Conservation (phyloP, 306 rosid species). For the Myrica gale region DNA sequence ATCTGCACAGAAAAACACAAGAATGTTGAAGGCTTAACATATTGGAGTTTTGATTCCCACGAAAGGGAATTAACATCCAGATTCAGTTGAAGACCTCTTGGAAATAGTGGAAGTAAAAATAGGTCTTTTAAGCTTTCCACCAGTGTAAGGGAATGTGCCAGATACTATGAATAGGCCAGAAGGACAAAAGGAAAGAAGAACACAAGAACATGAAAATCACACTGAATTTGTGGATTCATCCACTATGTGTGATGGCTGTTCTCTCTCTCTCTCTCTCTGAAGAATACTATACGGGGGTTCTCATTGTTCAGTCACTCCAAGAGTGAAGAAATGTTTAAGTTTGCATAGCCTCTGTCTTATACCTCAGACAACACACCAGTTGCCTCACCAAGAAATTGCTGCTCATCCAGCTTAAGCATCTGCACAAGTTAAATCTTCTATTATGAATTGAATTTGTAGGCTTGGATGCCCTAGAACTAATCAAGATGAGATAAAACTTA, state of each 20-base stretch:
- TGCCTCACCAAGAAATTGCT: constrained; percentile 93
- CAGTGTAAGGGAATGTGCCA: neutral
- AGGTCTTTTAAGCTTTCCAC: neutral
- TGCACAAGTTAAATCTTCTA: constrained; percentile 44
- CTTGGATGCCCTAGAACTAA: neutral
- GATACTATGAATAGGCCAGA: neutral
- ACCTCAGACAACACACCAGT: constrained; percentile 88
- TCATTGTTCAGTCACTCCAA: neutral
- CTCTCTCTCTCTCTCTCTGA: neutral
- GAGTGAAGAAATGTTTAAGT: neutral
- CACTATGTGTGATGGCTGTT: neutral
- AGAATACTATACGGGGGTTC: too few relatives aligned
- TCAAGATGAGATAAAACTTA: neutral
- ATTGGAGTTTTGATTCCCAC: constrained; percentile 26
- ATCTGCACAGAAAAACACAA: constrained; percentile 62
- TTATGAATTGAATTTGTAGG: constrained; percentile 5
- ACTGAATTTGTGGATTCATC: neutral
- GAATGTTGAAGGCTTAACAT: constrained; percentile 13
- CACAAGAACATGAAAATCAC: neutral
- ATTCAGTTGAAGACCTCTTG: constrained; percentile 26
- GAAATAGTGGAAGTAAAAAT: neutral
- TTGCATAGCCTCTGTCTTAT: constrained; percentile 30
- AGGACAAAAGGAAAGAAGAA: neutral
- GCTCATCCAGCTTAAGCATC: constrained; percentile 96
- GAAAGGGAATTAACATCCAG: constrained; percentile 22